Conservation (phyloP, 177 flowering plant species). For the Vitis hybrid region DNA sequence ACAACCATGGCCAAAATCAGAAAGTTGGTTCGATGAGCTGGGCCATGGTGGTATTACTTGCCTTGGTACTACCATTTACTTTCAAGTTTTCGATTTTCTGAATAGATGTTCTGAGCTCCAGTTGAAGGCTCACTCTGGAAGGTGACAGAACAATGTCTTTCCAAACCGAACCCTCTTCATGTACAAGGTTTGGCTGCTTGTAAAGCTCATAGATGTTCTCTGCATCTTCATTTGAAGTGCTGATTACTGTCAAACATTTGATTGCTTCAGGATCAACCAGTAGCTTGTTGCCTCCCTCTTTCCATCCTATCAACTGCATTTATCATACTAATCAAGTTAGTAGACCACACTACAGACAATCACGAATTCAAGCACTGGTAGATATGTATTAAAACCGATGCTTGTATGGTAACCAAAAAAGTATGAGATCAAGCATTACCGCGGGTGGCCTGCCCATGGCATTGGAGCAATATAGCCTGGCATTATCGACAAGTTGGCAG, state of each 20-base stretch:
- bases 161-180: conserved; percentile 49
- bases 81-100: conserved; percentile 30
- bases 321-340: background rate
- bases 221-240: conserved; percentile 46
- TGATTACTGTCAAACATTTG: conserved; percentile 31
- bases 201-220: conserved; percentile 55
- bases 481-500: conserved; percentile 79
- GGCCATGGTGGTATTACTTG: too few species aligned
- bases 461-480: conserved; percentile 79
- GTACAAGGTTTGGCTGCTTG: conserved; percentile 13
- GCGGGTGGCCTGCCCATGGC: conserved; percentile 67
- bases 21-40: too few species aligned
- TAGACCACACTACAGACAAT: too few species aligned
- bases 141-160: conserved; percentile 48
- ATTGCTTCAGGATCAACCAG: conserved; percentile 56
- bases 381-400: too few species aligned
- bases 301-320: conserved; percentile 58
- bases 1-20: too few species aligned
- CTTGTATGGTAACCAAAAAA: too few species aligned
- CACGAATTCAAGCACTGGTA: too few species aligned
- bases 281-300: conserved; percentile 47
- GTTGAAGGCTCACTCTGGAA: conserved; percentile 35
- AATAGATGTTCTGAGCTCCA: conserved; percentile 36
- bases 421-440: conserved; percentile 1
- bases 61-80: background rate